These are phyloP conservation scores for Hylodesmum podocarpum DNA, from an alignment of 306 rosid genomes.

Conservation along the genomic window DNA sequence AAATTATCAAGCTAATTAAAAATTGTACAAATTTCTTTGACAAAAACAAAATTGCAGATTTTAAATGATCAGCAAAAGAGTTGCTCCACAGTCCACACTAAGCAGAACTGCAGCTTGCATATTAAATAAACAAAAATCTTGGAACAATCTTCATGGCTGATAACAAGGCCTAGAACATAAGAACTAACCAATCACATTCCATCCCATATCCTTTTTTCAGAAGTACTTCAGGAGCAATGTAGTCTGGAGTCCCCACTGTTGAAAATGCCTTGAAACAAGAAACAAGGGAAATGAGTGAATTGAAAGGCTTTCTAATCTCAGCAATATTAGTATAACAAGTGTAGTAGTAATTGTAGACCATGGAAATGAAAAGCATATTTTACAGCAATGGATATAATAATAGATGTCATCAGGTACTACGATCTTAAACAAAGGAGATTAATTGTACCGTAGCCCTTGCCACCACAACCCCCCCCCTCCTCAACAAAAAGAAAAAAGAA, in stretches of 20 bases:
- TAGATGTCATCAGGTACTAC: neutral
- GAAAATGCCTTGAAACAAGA: slow-evolving; percentile 78
- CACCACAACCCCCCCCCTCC: neutral
- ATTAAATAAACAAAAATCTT: neutral
- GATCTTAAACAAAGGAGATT: slow-evolving; percentile 6
- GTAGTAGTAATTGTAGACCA: slow-evolving; percentile 17
- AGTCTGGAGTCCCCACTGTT: slow-evolving; percentile 98
- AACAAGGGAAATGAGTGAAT: slow-evolving; percentile 33
- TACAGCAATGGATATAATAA: slow-evolving; percentile 7
- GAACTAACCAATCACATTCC: slow-evolving; percentile 98
- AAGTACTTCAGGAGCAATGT: slow-evolving; percentile 97
- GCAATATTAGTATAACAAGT: slow-evolving; percentile 19
- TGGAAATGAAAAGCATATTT: slow-evolving; percentile 1
- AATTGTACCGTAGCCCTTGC: slow-evolving; percentile 2
- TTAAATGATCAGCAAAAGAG: neutral
- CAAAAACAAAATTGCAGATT: neutral
- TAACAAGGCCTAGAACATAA: slow-evolving; percentile 25
- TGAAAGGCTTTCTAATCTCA: slow-evolving; percentile 14
- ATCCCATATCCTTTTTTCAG: slow-evolving; percentile 98
- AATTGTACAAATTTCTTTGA: neutral
- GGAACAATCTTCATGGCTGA: slow-evolving; percentile 13
- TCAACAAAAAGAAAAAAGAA: neutral
- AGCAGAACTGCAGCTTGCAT: slow-evolving; percentile 14
- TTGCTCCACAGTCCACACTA: neutral
- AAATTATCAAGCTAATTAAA: slow-evolving; percentile 12